Base-by-base conservation (phyloP, 768 basidiomycete genomes). In the Clavulina sp. region DNA sequence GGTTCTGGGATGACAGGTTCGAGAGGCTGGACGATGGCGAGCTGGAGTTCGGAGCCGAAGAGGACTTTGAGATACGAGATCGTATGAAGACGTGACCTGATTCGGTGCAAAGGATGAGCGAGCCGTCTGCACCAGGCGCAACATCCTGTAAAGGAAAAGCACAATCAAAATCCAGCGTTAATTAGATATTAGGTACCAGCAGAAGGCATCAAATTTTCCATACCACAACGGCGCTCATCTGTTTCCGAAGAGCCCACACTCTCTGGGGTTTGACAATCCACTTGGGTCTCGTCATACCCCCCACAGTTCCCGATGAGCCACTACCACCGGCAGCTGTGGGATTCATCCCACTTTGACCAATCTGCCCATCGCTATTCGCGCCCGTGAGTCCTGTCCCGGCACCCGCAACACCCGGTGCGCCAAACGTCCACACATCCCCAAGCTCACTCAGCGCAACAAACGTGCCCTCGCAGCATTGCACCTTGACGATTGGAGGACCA, bases 41-140 rank as follows among this genome's bases (percentile, higher is more conserved):
- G 55, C 64, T 41, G 40, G 56, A 24, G 59, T 59, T 49, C 34
- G 60, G 53, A n/a, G n/a, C n/a, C n/a, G n/a, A n/a, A n/a, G n/a
- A n/a, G n/a, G n/a, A n/a, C 60, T 69, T 69, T 31, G 54, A 59
- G 52, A 63, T 76, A 26, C 87, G 75, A 19, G 78, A 72, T 23
- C 91, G 81, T 23, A 92, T 73, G 60, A 83, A 96, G 30, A 93
- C 91, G 59, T 96, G 91, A 0, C 93, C 93, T 3, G 93, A 92
- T 56, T 84, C 78, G 1, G 93, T 97, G 66, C 87, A 95, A 43
- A 97, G 73, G 61, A 95, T 81, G 60, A 95, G 75, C 16, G 82
- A 76, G 3, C 91, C 87, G 56, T 95, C 89, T 1, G 78, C 69
- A 19, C 88, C 87, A 13, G 96, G 70, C 0, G 88, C 89, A 5